Percentiles rank a stretch among this genome's conserved stretches.
Conservation (phyloP, 306 rosid species). For the Malus domestica region DNA sequence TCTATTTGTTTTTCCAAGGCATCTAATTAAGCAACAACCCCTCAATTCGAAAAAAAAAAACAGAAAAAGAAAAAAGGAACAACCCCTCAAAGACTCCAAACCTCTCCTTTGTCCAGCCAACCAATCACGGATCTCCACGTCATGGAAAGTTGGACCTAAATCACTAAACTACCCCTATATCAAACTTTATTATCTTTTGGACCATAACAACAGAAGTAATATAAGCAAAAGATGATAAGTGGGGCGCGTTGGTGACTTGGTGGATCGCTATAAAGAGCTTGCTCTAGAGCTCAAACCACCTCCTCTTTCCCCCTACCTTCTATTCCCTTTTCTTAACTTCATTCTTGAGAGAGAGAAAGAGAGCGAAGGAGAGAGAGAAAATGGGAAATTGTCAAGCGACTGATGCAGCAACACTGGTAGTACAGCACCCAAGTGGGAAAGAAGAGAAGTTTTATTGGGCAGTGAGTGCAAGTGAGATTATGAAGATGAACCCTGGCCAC, state of each 20-base stretch:
- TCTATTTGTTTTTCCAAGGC: not conserved
- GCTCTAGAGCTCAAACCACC: conserved; percentile 1
- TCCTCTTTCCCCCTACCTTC: not conserved
- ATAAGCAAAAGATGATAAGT: not conserved
- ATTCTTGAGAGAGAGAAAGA: conserved; percentile 6
- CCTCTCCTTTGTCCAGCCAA: conserved; percentile 8
- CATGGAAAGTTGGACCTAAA: not conserved
- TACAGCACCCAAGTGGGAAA: conserved; percentile 88
- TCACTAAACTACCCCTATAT: conserved; percentile 11
- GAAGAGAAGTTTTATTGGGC: conserved; percentile 67
- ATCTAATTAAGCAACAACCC: not conserved
- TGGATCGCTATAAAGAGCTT: conserved; percentile 19
- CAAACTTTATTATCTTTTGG: not conserved
- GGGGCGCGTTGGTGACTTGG: not conserved
- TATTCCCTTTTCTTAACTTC: not conserved
- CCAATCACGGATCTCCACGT: conserved; percentile 36
- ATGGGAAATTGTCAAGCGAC: conserved; percentile 99
- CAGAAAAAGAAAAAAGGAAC: too few species aligned
- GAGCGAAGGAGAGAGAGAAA: conserved; percentile 3
- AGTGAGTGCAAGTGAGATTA: conserved; percentile 70
- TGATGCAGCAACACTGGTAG: conserved; percentile 84
- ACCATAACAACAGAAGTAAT: not conserved
- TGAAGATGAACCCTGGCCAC: conserved; percentile 89
- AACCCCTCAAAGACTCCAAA: not conserved
- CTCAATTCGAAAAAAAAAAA: too few species aligned